These are phyloP conservation scores for Eucalyptus decipiens DNA, from an alignment of 345 rosid genomes.

Conservation along the genomic window DNA sequence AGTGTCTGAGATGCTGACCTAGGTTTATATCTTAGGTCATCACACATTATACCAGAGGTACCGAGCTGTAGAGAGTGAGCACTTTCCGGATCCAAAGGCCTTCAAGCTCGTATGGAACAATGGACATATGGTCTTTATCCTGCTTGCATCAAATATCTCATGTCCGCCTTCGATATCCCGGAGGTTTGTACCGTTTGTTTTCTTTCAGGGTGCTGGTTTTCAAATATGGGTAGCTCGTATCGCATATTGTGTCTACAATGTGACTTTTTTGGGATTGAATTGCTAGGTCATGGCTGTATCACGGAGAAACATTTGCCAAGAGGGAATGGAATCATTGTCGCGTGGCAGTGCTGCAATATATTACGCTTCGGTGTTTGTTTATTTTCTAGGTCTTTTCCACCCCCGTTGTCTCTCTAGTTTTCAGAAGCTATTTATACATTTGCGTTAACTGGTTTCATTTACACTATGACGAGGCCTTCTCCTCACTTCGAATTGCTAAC, in stretches of 20 bases:
- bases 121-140: too few relatives aligned
- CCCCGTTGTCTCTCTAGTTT: too few relatives aligned
- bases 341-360: slow-evolving; percentile 74
- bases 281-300: slow-evolving; percentile 94
- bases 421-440: slow-evolving; percentile 86
- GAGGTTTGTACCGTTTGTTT: slow-evolving; percentile 26
- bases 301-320: slow-evolving; percentile 78
- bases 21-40: too few relatives aligned
- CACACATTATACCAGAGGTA: not conserved
- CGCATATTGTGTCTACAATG: not conserved
- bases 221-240: not conserved
- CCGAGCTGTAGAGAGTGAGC: too few relatives aligned
- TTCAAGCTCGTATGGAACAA: too few relatives aligned
- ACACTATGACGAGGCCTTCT: slow-evolving; percentile 98
- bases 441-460: slow-evolving; percentile 95
- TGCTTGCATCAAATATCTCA: too few relatives aligned
- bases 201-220: not conserved
- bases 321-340: slow-evolving; percentile 62
- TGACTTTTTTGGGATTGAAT: not conserved
- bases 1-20: not conserved
- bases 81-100: too few relatives aligned
- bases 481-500: slow-evolving; percentile 93
- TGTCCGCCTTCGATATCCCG: too few relatives aligned
- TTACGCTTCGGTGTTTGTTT: slow-evolving; percentile 87
- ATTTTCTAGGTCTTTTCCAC: slow-evolving; percentile 35